Percentiles rank a stretch among this genome's conserved stretches.
Evolutionary conservation across 192 early-diverging fungal species (phyloP).

Genomic region (Coemansia sp.): DNA sequence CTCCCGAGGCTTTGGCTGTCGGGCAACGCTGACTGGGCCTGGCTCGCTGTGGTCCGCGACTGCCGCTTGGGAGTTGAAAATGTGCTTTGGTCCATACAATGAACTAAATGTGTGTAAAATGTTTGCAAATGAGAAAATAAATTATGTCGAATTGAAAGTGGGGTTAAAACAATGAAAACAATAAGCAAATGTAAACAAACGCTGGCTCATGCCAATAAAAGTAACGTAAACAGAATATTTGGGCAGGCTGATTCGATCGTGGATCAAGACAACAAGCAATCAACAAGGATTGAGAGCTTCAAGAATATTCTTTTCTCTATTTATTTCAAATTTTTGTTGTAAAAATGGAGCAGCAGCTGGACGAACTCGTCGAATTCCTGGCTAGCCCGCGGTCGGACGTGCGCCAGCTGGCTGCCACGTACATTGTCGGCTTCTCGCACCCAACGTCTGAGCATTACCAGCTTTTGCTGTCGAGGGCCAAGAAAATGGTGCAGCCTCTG

Average conservation of each 20-base stretch:
- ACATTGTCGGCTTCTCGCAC: slow-evolving; percentile 68
- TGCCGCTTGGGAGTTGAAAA: no score
- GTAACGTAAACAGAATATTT: no score
- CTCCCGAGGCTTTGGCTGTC: no score
- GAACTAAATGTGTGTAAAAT: no score
- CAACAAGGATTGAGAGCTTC: not conserved
- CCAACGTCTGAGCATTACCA: slow-evolving; percentile 59
- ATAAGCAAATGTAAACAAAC: no score
- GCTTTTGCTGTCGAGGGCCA: slow-evolving; percentile 58
- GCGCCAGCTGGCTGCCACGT: slow-evolving; percentile 74
- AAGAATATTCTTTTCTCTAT: not conserved
- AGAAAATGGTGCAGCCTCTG: slow-evolving; percentile 63
- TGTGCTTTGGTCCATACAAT: no score
- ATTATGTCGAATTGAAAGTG: no score
- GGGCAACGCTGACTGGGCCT: no score
- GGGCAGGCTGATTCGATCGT: not conserved
- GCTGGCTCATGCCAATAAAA: no score
- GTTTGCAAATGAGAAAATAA: no score
- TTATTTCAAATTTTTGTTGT: not conserved
- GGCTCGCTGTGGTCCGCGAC: no score
- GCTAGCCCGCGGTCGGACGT: slow-evolving; percentile 74
- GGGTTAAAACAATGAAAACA: not conserved
- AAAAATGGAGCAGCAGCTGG: slow-evolving; percentile 47
- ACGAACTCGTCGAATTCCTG: slow-evolving; percentile 70
- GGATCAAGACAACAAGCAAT: not conserved